These are phyloP conservation scores for Hibiscus tridactylites DNA, from an alignment of 345 rosid genomes.

Conservation along the genomic window DNA sequence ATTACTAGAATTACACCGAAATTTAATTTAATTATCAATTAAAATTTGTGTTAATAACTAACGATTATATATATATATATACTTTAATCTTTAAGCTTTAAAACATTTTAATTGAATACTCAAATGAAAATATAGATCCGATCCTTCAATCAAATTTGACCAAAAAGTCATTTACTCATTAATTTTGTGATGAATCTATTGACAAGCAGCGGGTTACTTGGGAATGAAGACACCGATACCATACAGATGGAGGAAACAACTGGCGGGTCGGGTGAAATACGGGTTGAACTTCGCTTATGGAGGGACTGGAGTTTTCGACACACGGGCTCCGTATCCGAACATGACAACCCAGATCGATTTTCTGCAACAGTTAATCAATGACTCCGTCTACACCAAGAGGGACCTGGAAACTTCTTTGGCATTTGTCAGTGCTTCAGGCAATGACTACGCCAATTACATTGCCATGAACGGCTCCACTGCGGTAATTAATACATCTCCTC, in stretches of 20 bases:
- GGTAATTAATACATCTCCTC: conserved; percentile 13
- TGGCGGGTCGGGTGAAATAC: conserved; percentile 17
- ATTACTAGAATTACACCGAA: too few species aligned
- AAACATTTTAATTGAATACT: too few species aligned
- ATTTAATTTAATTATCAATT: too few species aligned
- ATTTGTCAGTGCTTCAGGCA: conserved; percentile 54
- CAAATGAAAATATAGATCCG: too few species aligned
- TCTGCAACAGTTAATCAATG: conserved; percentile 32
- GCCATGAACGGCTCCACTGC: conserved; percentile 30
- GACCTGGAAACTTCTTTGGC: conserved; percentile 43
- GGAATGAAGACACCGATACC: conserved; percentile 60
- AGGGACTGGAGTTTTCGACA: conserved; percentile 71
- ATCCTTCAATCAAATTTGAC: too few species aligned
- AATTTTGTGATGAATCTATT: not conserved
- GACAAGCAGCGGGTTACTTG: conserved; percentile 42
- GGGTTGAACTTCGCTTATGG: conserved; percentile 90
- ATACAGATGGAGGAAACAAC: conserved; percentile 34
- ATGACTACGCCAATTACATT: conserved; percentile 51
- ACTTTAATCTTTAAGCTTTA: too few species aligned
- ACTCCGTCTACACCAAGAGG: conserved; percentile 21
- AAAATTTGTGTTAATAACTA: too few species aligned
- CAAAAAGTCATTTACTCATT: too few species aligned
- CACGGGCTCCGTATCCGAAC: conserved; percentile 39
- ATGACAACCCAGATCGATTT: conserved; percentile 65
- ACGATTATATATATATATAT: too few species aligned